Evolutionary conservation across 1,139 yeast genomes (phyloP), one percentile per base, ranked within the genome.

Genomic region (Geotrichum fermentans): DNA sequence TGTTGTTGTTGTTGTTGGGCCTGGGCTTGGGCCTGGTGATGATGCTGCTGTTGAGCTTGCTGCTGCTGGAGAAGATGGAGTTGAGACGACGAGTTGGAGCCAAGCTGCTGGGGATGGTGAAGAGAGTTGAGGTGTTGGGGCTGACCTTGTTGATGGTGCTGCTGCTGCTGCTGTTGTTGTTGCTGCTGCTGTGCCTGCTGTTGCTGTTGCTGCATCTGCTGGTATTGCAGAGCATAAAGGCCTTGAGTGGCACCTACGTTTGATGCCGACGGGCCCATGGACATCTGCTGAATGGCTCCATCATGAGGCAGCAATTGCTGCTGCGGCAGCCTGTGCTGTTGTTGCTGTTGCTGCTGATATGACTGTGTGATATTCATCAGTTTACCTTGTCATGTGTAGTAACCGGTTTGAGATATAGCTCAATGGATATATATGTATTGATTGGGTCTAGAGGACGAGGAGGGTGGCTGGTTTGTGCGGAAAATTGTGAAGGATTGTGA

Each of bases 1-100:
- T 60, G 68, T 38, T 63, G 70, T 28, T 63, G 64, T 45, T 58
- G 65, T 35, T 55, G 64, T 43, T 58, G 63, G 45, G 58, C 67
- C 51, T 57, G 65, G 52, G 41, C 53, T 53, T 37, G 54, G 18
- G 39, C 47, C 16, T 44, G 38, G 16, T 46, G 38, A 8, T n/a
- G 44, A n/a, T 30, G 34, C n/a, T 30, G 34, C 14, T 30, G 34
- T 6, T 6, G 34, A 5, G 13, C 17, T 30, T 30, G 38, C 18
- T 34, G 38, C 20, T 34, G 38, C 17, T 36, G 41, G n/a, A 22
- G n/a, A 18, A 22, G 14, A 5, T 40, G 43, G 10, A 20, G 26
- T 18, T 16, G 37, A 30, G 37, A 22, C 5, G 35, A 40, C 3
- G 44, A 40, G 28, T 32, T 32, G 29, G 37, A 18, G 5, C 18